Base-by-base conservation (phyloP, 2,329 filamentous ascomycete genomes). In the Didymella arachidicola region DNA sequence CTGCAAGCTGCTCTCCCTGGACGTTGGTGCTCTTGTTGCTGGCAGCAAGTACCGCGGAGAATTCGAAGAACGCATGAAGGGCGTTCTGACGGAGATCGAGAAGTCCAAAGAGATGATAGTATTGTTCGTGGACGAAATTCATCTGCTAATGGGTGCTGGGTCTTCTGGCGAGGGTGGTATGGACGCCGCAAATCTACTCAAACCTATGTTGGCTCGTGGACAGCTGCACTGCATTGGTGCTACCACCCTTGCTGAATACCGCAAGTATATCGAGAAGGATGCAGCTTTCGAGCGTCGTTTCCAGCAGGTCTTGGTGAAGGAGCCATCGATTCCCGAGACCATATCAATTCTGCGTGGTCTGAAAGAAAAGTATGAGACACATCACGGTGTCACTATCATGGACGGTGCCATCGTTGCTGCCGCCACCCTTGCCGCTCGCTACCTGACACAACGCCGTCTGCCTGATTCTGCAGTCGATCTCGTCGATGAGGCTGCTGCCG, bases 11-110 rank as follows among this genome's bases (percentile, higher is more conserved):
- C 88, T 99, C 56, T 97, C 95, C 4, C 87, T 99, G 44, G 95
- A 99, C 72, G 94, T 99, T 46, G 95, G 95, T 70, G 91, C 94
- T 25, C 83, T 99, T 57, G 94, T 99, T 63, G 95, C 95, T 58
- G 95, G 95, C 67, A 97, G 93, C 86, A 99, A 99, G 81, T 99
- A 96, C 82, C 89, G 95, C 48, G 95, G 95, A 81, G 95, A 99
- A 78, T 99, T 99, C 60, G 95, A 99, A 78, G 95, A 99, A 83
- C 88, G 95, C 69, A 98, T 99, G 93, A 99, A 99, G 85, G 93
- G 94, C 54, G 95, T 99, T 5, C 79, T 99, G 70, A 99, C 98
- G 79, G 95, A 99, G 80, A 97, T 99, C 59, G 86, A 93, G 68
- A 89, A 96, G 56, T 92, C 93, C 50, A 96, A 95, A 76, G 94